Base-by-base conservation (phyloP, 169 alveolate genomes). In the Babesia divergens region DNA sequence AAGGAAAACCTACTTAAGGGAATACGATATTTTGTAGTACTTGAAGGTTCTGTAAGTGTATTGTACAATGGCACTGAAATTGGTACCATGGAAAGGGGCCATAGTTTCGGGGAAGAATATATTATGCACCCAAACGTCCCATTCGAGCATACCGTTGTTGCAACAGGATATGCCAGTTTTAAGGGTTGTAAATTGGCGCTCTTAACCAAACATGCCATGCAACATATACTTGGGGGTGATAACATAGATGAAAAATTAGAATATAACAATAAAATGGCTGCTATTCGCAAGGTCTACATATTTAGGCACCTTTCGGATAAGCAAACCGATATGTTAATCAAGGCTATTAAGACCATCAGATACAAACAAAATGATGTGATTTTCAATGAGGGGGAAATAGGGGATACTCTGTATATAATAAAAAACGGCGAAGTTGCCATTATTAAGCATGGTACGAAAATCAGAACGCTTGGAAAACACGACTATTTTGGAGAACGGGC, bases 401-500 rank as follows among this genome's bases (percentile, higher is more conserved):
- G 98, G 7, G 89, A 93, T 16, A 83, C 94, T 20, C 84, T 97
- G 42, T 97, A 91, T 82, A 94, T 97, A 29, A 92, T 97, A 31
- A 94, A 93, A 38, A 74, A 87, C 56, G 99, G 99, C 0, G 95
- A 89, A 72, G 97, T 95, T 1, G 96, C 92, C 24, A 90, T 96
- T 38, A 67, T 80, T 31, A 90, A 91, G 77, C 79, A 89, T 51
- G 88, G 89, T 40, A 89, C 82, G 65, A 77, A 88, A 40, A 71
- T 96, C 35, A 76, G 97, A 35, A 94, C 95, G 11, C 77, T 93
- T 32, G 96, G 95, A 22, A 93, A 91, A 51, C 88, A 92, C 54
- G 98, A 95, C 77, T 96, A 93, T 74, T 96, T 97, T 74, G 99
- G 98, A 8, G 99, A 96, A 64, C 87, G 98, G 46, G 96, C 98